Evolutionary conservation across 371 early-diverging fungal genomes (phyloP), one percentile per base, ranked within the genome.

Genomic region (Mitosporidium daphniae): DNA sequence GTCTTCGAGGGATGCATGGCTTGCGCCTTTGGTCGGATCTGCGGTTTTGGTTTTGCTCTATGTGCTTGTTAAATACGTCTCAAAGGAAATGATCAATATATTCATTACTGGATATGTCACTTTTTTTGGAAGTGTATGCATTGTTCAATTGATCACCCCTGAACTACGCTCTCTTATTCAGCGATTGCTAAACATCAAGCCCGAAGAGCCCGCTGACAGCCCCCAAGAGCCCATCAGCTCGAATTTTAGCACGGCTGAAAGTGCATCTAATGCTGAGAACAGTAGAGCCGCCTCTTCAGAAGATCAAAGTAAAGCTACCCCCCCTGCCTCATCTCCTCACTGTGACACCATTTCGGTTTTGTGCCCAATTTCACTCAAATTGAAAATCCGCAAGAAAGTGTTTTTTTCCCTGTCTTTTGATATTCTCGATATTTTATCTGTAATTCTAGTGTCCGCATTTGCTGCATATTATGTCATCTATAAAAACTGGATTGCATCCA

Each of bases 401-500:
- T 28, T 70, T 18, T 59, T 51, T 27, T 47, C 50, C 10, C 39
- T 51, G 20, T 55, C 47, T 29, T 77, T 82, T 34, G 63, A 68
- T n/a, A 38, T 47, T 14, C 40, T 69, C 25, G 66, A 71, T 35
- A 32, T 66, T 25, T 40, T 42, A 8, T 32, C 61, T 27, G 28
- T 57, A 11, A 42, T 53, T 12, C 35, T 42, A 12, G 57, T 69
- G 12, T 39, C 58, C 14, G 31, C 44, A 13, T 33, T 72, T 13
- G 69, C 68, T 3, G 64, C 40, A 4, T 55, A 48, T 35, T 89
- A 80, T 40, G 49, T 61, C 18, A 44, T 51, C 22, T 57, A 66
- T 24, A 84, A 78, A 50, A 67, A 74, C 47, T 78, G 82, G 78
- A 55, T 72, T 31, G 53, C 66, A 1, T 63, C 63, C 37, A 89